phyloP scores from a whole-genome alignment of 257 asterid genomes.

The Ilex aquifolium region DNA sequence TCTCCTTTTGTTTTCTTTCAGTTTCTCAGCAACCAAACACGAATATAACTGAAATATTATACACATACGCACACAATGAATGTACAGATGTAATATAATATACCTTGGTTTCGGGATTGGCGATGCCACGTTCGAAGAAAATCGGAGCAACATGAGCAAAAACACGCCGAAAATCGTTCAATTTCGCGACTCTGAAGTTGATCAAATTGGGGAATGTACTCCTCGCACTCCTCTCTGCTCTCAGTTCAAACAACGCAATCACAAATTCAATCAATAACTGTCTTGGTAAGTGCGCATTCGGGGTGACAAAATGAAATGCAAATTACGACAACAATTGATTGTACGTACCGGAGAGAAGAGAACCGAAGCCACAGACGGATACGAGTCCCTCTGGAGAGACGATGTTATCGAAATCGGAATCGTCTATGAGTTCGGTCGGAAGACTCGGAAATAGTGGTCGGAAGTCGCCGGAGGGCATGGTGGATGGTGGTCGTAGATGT shows the following conservation, averaged over 20 bases:
- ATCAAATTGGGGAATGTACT: conserved; percentile 92
- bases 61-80: background rate
- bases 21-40: conserved; percentile 4
- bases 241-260: background rate
- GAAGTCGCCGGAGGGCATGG: conserved; percentile 18
- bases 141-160: conserved; percentile 92
- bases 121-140: conserved; percentile 89
- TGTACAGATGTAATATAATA: background rate
- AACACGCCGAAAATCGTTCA: conserved; percentile 84
- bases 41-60: conserved; percentile 1
- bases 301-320: background rate
- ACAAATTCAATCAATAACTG: background rate
- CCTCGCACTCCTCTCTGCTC: conserved; percentile 84
- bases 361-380: conserved; percentile 88
- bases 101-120: conserved; percentile 88
- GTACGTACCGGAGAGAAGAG: conserved; percentile 85
- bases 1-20: background rate
- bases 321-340: background rate
- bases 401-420: conserved; percentile 65
- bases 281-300: no score
- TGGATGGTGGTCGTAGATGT: background rate
- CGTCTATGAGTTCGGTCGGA: conserved; percentile 49
- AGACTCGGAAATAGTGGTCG: background rate
- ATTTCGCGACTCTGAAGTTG: conserved; percentile 71
- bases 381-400: conserved; percentile 75